Percentiles rank a stretch among this genome's conserved stretches.
phyloP scores from a whole-genome alignment of 306 rosid species.

The Quercus agrifolia region DNA sequence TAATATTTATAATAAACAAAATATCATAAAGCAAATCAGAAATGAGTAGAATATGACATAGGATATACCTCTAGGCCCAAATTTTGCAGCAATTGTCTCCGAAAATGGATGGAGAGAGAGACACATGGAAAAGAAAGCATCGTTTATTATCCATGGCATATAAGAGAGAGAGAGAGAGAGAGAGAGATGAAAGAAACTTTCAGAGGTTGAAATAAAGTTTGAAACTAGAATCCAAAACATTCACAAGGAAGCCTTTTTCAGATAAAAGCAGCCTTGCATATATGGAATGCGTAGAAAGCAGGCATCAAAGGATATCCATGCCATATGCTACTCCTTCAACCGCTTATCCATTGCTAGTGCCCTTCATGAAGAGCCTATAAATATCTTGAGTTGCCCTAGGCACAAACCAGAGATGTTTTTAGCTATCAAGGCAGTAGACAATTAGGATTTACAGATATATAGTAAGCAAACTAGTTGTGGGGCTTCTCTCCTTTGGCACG shows the following conservation, averaged over 20 bases:
- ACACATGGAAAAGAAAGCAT: constrained; percentile 2
- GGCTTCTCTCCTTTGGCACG: constrained; percentile 75
- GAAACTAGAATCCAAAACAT: constrained; percentile 12
- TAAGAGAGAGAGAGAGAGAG: not conserved
- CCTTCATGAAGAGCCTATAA: constrained; percentile 4
- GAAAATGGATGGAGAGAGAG: not conserved
- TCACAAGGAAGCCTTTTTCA: constrained; percentile 12
- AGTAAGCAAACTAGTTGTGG: constrained; percentile 49
- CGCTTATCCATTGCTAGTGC: constrained; percentile 14
- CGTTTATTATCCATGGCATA: constrained; percentile 23
- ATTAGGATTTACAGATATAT: not conserved
- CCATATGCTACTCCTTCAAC: constrained; percentile 41
- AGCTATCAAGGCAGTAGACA: not conserved
- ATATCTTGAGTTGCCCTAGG: not conserved
- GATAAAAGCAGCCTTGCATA: constrained; percentile 15
- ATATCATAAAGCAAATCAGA: not conserved
- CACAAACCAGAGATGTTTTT: not conserved
- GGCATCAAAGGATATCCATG: constrained; percentile 47
- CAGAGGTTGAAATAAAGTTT: not conserved
- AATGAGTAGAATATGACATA: constrained; percentile 38
- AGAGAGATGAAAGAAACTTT: constrained; percentile 3
- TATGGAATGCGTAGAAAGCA: constrained; percentile 34
- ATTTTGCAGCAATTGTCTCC: constrained; percentile 4
- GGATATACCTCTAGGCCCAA: constrained; percentile 34
- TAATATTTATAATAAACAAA: not conserved